Percentiles rank a stretch among this genome's conserved stretches.
Evolutionary conservation across 768 basidiomycete species (phyloP).

Genomic region (Naematelia encephala): DNA sequence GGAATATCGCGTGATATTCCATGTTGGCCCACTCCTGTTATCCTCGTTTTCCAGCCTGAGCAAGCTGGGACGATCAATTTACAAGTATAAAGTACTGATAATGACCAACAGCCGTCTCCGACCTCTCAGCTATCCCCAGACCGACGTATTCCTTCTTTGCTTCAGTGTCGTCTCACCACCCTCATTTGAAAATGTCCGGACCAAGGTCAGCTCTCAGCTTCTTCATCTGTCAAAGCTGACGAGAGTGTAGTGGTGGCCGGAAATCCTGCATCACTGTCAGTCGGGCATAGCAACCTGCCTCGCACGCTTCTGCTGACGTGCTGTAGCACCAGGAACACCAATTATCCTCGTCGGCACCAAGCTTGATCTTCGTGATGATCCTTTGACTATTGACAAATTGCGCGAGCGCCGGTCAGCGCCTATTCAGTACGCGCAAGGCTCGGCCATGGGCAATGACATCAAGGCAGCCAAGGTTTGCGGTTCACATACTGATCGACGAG

Average conservation of each 20-base stretch:
- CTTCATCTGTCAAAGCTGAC: conserved; percentile 8
- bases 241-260: conserved; percentile 51
- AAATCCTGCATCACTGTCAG: conserved; percentile 82
- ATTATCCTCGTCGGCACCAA: conserved; percentile 91
- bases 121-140: conserved; percentile 94
- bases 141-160: conserved; percentile 94
- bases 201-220: conserved; percentile 53
- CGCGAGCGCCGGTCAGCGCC: conserved; percentile 47
- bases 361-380: conserved; percentile 81
- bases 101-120: conserved; percentile 37
- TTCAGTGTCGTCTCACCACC: conserved; percentile 92
- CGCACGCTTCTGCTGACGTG: conserved; percentile 3
- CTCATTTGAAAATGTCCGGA: conserved; percentile 79
- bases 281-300: not conserved
- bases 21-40: no score
- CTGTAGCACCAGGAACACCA: conserved; percentile 78
- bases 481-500: no score
- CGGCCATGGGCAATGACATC: conserved; percentile 41
- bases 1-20: not conserved
- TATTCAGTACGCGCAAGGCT: conserved; percentile 43
- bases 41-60: no score
- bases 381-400: conserved; percentile 62
- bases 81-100: not conserved
- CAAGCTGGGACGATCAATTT: not conserved
- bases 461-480: conserved; percentile 42